These are phyloP conservation scores for Xylariaceae sp. DNA, from an alignment of 2,329 filamentous ascomycete genomes.

Conservation along the genomic window DNA sequence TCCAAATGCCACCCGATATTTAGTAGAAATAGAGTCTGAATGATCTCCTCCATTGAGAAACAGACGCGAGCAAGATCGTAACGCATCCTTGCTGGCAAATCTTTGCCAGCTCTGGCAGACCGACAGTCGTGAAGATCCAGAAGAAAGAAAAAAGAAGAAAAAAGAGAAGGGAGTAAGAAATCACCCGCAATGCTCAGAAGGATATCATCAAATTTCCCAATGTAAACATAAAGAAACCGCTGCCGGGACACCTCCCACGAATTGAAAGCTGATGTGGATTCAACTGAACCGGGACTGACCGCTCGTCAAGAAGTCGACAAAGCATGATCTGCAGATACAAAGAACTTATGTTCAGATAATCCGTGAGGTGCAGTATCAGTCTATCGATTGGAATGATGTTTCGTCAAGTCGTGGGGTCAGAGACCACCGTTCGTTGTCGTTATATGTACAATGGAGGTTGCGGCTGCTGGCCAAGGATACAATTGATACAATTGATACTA, in stretches of 20 bases:
- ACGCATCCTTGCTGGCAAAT: slow-evolving; percentile 3
- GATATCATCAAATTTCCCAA: slow-evolving; percentile 44
- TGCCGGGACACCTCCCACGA: slow-evolving; percentile 32
- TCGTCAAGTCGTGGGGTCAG: not conserved
- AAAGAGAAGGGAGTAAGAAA: not conserved
- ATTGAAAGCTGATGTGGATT: slow-evolving; percentile 35
- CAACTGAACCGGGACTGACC: slow-evolving; percentile 21
- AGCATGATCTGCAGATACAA: not conserved
- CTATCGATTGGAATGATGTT: not conserved
- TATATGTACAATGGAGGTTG: slow-evolving; percentile 38
- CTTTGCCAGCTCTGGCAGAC: not conserved
- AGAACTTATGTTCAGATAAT: not conserved
- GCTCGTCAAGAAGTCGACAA: slow-evolving; percentile 7
- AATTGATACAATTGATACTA: slow-evolving; percentile 48
- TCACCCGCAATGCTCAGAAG: slow-evolving; percentile 37
- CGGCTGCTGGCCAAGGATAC: not conserved
- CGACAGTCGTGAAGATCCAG: slow-evolving; percentile 10
- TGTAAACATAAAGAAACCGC: slow-evolving; percentile 34
- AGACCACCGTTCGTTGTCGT: slow-evolving; percentile 4
- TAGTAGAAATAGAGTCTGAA: slow-evolving; percentile 1
- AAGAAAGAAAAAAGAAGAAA: slow-evolving; percentile 5
- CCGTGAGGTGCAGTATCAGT: slow-evolving; percentile 8
- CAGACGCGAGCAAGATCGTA: slow-evolving; percentile 14
- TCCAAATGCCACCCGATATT: slow-evolving; percentile 2
- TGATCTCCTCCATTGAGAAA: slow-evolving; percentile 4